Conservation (phyloP, 345 rosid species). For the Pistacia integerrima region DNA sequence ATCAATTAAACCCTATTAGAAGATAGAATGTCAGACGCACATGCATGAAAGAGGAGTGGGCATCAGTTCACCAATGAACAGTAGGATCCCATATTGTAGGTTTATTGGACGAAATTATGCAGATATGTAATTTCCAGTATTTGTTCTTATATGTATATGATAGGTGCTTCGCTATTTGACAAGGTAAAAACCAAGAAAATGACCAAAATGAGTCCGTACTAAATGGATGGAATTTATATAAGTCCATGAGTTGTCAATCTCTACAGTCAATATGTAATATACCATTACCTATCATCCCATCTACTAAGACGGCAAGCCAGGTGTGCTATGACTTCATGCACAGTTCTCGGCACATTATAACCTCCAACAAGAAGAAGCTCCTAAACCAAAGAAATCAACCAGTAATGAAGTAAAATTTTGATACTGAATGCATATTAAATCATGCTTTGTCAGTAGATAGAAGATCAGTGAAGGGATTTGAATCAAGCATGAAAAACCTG, state of each 20-base stretch:
- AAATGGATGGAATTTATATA: background rate
- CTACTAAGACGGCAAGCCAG: slow-evolving; percentile 78
- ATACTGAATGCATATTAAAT: background rate
- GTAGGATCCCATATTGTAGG: too few relatives aligned
- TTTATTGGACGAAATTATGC: background rate
- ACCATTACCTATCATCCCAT: slow-evolving; percentile 95
- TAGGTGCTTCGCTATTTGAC: background rate
- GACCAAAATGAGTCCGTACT: background rate
- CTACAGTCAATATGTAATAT: background rate
- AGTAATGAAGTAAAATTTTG: background rate
- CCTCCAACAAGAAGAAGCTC: slow-evolving; percentile 90
- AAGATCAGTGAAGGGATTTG: slow-evolving; percentile 15
- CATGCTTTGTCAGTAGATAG: background rate
- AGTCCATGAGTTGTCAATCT: background rate
- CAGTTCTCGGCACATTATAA: slow-evolving; percentile 75
- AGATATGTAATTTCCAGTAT: background rate
- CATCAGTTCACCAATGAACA: slow-evolving; percentile 6
- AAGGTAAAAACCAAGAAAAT: background rate
- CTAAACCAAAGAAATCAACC: slow-evolving; percentile 39
- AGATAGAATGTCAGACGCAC: background rate
- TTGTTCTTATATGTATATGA: background rate
- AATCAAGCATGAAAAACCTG: slow-evolving; percentile 55
- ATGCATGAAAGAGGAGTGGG: background rate
- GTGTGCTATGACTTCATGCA: slow-evolving; percentile 84
- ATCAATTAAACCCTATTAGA: background rate